Evolutionary conservation across 2,329 filamentous ascomycete species (phyloP).

Genomic region (Eutypa lata): DNA sequence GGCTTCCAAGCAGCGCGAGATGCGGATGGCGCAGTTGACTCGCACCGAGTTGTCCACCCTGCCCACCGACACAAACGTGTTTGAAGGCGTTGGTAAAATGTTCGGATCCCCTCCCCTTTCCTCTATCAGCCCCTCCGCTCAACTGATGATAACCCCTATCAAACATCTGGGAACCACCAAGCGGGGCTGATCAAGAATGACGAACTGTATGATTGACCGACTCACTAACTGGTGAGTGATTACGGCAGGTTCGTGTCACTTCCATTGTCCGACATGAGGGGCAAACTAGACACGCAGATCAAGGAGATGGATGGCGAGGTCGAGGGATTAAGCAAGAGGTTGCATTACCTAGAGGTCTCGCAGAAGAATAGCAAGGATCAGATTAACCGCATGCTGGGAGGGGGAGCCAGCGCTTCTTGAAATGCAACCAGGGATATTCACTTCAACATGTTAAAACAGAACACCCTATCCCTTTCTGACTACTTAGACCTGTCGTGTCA

Average conservation of each 20-base stretch:
- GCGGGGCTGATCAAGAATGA: no score
- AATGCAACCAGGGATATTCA: slow-evolving; percentile 10
- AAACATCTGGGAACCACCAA: no score
- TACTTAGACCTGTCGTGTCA: slow-evolving; percentile 10
- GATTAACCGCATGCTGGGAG: slow-evolving; percentile 79
- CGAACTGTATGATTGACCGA: not conserved
- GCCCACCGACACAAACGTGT: slow-evolving; percentile 73
- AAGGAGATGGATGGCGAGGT: slow-evolving; percentile 75
- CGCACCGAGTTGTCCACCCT: slow-evolving; percentile 77
- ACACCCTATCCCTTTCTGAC: not conserved
- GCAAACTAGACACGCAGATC: slow-evolving; percentile 72
- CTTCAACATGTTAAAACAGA: no score
- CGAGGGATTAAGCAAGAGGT: slow-evolving; percentile 77
- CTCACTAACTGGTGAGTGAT: slow-evolving; percentile 1
- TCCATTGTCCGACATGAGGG: slow-evolving; percentile 68
- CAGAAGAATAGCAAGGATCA: slow-evolving; percentile 91
- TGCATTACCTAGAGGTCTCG: slow-evolving; percentile 91
- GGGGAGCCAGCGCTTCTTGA: slow-evolving; percentile 32
- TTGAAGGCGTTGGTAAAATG: slow-evolving; percentile 98
- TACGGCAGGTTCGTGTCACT: slow-evolving; percentile 77
- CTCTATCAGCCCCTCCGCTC: slow-evolving; percentile 4
- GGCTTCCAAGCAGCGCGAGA: slow-evolving; percentile 79
- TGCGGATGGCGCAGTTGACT: slow-evolving; percentile 84
- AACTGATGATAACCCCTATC: no score
- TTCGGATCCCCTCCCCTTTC: slow-evolving; percentile 41